A percentile compares a stretch with the other conserved stretches of the same genome.
These are phyloP conservation scores for Globisporangium cystogenes DNA, from an alignment of 352 stramenopile species.

Conservation along the genomic window DNA sequence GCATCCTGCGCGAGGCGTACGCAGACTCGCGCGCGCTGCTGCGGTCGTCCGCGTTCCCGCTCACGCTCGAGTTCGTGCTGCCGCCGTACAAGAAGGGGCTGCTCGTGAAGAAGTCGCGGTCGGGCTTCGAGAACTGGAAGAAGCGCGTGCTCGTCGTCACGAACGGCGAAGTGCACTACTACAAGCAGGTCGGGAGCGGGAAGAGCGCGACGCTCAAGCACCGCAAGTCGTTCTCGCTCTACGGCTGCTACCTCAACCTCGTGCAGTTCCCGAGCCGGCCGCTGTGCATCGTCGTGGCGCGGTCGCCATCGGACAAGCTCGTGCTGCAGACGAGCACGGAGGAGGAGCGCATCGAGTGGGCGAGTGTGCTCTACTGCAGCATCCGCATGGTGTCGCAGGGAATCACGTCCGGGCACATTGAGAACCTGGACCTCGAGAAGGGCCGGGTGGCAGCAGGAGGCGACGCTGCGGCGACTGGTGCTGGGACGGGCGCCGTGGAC, in stretches of 20 bases:
- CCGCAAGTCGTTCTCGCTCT: conserved; percentile 79
- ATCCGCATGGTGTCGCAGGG: conserved; percentile 86
- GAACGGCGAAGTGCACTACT: conserved; percentile 81
- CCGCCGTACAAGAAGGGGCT: conserved; percentile 78
- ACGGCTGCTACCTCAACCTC: conserved; percentile 82
- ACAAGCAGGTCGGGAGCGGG: conserved; percentile 51
- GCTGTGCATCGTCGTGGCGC: conserved; percentile 78
- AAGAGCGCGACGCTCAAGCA: conserved; percentile 56
- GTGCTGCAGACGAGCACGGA: conserved; percentile 63
- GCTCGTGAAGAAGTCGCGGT: conserved; percentile 83
- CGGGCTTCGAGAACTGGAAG: conserved; percentile 87
- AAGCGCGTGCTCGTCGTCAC: conserved; percentile 71
- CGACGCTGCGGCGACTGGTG: neutral
- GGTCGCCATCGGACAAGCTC: conserved; percentile 81
- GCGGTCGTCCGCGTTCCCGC: conserved; percentile 46
- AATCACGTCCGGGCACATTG: conserved; percentile 77
- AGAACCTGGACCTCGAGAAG: conserved; percentile 64
- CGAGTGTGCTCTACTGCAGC: conserved; percentile 82
- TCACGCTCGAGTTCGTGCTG: conserved; percentile 74
- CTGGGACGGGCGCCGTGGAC: neutral
- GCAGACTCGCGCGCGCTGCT: conserved; percentile 41
- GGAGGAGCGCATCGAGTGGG: conserved; percentile 84
- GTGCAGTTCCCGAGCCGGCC: conserved; percentile 64
- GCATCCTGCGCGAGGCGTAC: conserved; percentile 65
- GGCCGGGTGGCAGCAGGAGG: neutral